Evolutionary conservation across 75 land plant species (phyloP).

Genomic region (Sequoiadendron giganteum): DNA sequence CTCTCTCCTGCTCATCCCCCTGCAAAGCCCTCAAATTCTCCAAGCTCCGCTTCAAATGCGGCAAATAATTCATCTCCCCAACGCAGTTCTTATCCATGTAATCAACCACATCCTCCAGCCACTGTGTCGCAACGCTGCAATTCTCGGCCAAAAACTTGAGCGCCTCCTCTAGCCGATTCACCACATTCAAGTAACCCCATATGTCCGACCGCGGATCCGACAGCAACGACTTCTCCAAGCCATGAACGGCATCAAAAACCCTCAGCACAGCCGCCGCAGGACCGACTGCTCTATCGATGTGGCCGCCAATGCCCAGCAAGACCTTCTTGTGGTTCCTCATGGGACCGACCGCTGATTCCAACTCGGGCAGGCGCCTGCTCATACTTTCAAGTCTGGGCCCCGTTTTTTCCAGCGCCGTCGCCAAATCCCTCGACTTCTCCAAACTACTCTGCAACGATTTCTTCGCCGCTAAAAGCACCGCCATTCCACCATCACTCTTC

Average conservation of each 20-base stretch:
- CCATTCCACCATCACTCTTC: slow-evolving; percentile 13
- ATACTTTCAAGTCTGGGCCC: slow-evolving; percentile 49
- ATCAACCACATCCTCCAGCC: slow-evolving; percentile 61
- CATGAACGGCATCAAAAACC: slow-evolving; percentile 60
- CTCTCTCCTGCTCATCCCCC: slow-evolving; percentile 11
- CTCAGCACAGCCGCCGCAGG: slow-evolving; percentile 59
- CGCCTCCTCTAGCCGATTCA: slow-evolving; percentile 66
- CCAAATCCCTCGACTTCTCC: slow-evolving; percentile 30
- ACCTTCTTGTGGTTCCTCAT: slow-evolving; percentile 21
- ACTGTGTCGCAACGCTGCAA: slow-evolving; percentile 46
- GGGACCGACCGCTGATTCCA: slow-evolving; percentile 51
- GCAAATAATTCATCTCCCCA: slow-evolving; percentile 22
- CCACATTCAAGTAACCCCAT: slow-evolving; percentile 27
- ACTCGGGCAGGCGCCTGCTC: slow-evolving; percentile 36
- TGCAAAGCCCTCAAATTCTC: slow-evolving; percentile 30
- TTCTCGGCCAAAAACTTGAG: slow-evolving; percentile 54
- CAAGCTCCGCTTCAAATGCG: slow-evolving; percentile 22
- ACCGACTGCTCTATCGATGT: slow-evolving; percentile 52
- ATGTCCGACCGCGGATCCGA: slow-evolving; percentile 39
- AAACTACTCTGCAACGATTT: slow-evolving; percentile 21
- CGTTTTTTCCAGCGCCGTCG: slow-evolving; percentile 18
- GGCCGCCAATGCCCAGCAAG: slow-evolving; percentile 19
- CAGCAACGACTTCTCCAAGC: slow-evolving; percentile 45
- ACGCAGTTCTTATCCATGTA: slow-evolving; percentile 31
- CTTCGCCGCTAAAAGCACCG: slow-evolving; percentile 24